Conservation (phyloP, 2,329 filamentous ascomycete genomes). For the Pezicula radicicola region DNA sequence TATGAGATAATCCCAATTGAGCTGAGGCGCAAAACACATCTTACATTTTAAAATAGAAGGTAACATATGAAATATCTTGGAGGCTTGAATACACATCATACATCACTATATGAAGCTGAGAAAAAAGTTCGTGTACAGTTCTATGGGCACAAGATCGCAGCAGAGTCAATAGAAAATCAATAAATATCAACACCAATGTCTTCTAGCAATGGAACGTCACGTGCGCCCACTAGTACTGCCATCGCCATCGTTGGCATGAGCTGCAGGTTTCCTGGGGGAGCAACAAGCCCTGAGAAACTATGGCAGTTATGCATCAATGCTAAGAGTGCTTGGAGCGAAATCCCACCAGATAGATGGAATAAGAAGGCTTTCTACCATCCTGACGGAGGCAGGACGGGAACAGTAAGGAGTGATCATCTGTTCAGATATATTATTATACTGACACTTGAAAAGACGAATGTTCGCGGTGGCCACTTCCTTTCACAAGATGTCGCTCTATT, state of each 20-base stretch:
- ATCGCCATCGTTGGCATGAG: constrained; percentile 34
- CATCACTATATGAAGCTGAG: neutral
- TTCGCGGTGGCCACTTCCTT: constrained; percentile 25
- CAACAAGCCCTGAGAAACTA: constrained; percentile 38
- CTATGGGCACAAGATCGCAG: neutral
- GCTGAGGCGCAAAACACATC: neutral
- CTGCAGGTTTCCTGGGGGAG: constrained; percentile 33
- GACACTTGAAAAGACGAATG: neutral
- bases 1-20: neutral
- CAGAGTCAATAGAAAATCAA: neutral
- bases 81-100: neutral
- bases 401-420: neutral
- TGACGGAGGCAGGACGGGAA: neutral
- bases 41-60: neutral
- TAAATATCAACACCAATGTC: neutral
- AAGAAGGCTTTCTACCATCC: constrained; percentile 27
- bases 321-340: constrained; percentile 43
- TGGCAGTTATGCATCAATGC: constrained; percentile 44
- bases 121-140: neutral
- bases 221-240: neutral
- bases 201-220: neutral
- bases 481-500: constrained; percentile 30
- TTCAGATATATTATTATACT: neutral
- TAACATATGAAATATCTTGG: neutral
- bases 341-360: constrained; percentile 36